Base-by-base conservation (phyloP, 768 basidiomycete species). In the Cystofilobasidium macerans region DNA sequence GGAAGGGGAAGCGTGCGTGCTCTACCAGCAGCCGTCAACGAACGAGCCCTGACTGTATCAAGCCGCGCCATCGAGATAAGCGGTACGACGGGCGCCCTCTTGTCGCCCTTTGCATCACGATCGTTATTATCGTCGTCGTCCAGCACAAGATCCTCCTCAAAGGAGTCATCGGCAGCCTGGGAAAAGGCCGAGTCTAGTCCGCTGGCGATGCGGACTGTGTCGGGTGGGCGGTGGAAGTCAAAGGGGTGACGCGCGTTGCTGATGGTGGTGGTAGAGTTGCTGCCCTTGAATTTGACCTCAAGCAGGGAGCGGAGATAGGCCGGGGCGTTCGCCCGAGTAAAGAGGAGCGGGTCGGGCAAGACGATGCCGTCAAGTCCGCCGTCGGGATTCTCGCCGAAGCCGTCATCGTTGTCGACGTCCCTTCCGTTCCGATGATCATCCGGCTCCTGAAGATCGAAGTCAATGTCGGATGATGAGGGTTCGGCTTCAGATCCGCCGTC, bases 131-230 rank as follows among this genome's bases (percentile, higher is more conserved):
- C n/a, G 82, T 88, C 88, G 69, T 88, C 86, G 71, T 86, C 85
- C 71, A 92, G 85, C 69, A 89, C 81, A 61, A 92, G 84, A 18
- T 89, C 89, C 68, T 82, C 82, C 76, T 92, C 89, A 69, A 90
- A 89, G 74, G 89, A 87, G 68, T 91, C 89, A 16, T 69, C 70
- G 38, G 48, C 59, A 26, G 48, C 35, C n/a, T n/a, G n/a, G n/a
- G n/a, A n/a, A 28, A 26, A 24, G 4, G 61, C 47, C 12, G n/a
- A 13, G 30, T 42, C 36, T 8, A 48, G 57, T 5, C 57, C 63
- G 26, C 62, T 63, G 36, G 59, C 65, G 59, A 67, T 67, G 13
- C 59, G 48, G 14, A 61, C 65, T 6, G 20, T 56, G 36, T 65
- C 63, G n/a, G 42, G 35, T 26, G 57, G 3, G 28, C 28, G 24